Evolutionary conservation across 2,329 filamentous ascomycete species (phyloP).

Genomic region (Xylariaceae sp.): DNA sequence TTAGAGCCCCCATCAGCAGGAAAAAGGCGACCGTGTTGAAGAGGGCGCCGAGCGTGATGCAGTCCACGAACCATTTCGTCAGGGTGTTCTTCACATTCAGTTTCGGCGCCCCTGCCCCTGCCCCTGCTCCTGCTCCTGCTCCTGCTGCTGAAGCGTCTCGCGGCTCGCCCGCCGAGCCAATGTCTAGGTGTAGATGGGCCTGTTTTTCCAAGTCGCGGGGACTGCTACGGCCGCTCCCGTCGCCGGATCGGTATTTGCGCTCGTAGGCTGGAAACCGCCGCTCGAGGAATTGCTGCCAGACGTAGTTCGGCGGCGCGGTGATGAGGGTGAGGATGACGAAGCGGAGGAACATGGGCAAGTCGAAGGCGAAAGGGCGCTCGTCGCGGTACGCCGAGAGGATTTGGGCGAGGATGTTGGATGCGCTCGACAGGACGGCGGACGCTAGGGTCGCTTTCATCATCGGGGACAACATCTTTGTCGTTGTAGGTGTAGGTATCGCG

Average conservation of each 20-base stretch:
- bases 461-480: constrained; percentile 39
- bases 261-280: constrained; percentile 45
- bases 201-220: constrained; percentile 29
- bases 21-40: constrained; percentile 44
- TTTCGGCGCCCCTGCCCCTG: constrained; percentile 21
- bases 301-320: constrained; percentile 51
- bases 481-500: background rate
- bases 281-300: constrained; percentile 54
- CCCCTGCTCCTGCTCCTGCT: no score
- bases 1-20: constrained; percentile 43
- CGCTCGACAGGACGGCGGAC: constrained; percentile 45
- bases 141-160: no score
- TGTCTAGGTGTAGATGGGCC: constrained; percentile 4
- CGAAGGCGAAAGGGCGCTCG: constrained; percentile 39
- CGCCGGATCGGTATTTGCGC: constrained; percentile 3
- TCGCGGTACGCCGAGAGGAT: constrained; percentile 45
- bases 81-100: constrained; percentile 41
- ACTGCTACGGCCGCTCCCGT: background rate
- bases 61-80: constrained; percentile 47
- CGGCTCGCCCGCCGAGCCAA: constrained; percentile 13
- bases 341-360: constrained; percentile 44
- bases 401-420: constrained; percentile 52
- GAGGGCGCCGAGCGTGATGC: constrained; percentile 42
- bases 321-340: constrained; percentile 50
- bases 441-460: constrained; percentile 50